Evolutionary conservation across 768 basidiomycete species (phyloP).

Genomic region (Daedaleopsis sinensis): DNA sequence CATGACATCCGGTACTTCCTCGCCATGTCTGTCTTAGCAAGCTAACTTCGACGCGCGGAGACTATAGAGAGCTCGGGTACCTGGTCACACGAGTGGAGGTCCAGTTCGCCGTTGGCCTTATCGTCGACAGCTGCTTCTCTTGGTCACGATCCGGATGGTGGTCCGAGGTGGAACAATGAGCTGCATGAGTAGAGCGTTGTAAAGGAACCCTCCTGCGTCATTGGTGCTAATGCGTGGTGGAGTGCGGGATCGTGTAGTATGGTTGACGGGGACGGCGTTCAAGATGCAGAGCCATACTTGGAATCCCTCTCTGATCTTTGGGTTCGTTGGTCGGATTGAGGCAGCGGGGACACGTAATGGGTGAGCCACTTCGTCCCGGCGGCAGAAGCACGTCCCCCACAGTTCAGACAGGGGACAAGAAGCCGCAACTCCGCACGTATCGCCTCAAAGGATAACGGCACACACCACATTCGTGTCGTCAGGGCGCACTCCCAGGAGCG

Average conservation of each 20-base stretch:
- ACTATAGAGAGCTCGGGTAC: not conserved
- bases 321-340: not conserved
- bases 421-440: not conserved
- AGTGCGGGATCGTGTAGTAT: not conserved
- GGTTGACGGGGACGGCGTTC: not conserved
- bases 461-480: not conserved
- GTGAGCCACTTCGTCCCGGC: not conserved
- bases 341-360: conserved; percentile 15
- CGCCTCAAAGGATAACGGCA: not conserved
- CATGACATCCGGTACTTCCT: too few species aligned
- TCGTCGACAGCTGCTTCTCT: not conserved
- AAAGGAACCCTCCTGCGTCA: not conserved
- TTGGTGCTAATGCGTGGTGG: not conserved
- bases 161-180: conserved; percentile 4
- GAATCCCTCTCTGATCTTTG: not conserved
- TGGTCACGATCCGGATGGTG: conserved; percentile 9
- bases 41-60: conserved; percentile 6
- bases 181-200: not conserved
- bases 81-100: conserved; percentile 7
- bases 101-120: not conserved
- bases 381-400: not conserved
- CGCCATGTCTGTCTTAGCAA: too few species aligned
- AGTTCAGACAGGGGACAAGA: too few species aligned
- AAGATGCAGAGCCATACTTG: not conserved
- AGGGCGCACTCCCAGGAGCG: conserved; percentile 9